Evolutionary conservation across 78 protist genomes (phyloP), one percentile per base, ranked within the genome.

Genomic region (Dictyostelium firmibasis): DNA sequence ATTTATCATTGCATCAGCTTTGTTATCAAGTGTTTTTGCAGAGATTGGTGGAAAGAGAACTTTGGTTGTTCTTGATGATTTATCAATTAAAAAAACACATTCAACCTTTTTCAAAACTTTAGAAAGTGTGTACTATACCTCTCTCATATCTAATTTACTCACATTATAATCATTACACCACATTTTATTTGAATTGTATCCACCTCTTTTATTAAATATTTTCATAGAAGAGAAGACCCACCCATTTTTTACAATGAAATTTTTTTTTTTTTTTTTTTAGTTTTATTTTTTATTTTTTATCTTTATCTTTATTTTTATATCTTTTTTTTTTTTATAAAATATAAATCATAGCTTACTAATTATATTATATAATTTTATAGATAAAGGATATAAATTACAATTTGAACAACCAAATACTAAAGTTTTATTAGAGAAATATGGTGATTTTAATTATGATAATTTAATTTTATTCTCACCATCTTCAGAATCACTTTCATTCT

Each of bases 401-500:
- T 94, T 72, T 35, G 31, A 41, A 38, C 43, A 11, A 8, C 74
- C 97, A 35, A 83, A 75, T 41, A 72, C 60, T 23, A 67, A 86
- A n/a, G 79, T 78, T 16, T 35, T 33, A 7, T 79, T 97, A 38
- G 36, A 41, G 81, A 76, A 84, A 72, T 94, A 84, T 38, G 98
- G 97, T 23, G 98, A 91, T 67, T 87, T 27, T 82, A 14, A 57
- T 35, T 97, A 77, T 83, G 97, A 97, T 70, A 31, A 85, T 11
- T 72, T 97, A 50, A 69, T 97, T 31, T 10, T 97, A 18, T 94
- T 97, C 36, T 44, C 97, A 43, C 97, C 98, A 62, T 36, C 75
- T 0, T 69, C 43, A 47, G 98, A 96, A 78, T 95, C 92, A 83
- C 50, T 94, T 60, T 85, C 83, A 10, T 31, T 97, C 11, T 41